A percentile compares a stretch with the other conserved stretches of the same genome.
Conservation (phyloP, 768 basidiomycete species). For the Cystobasidium tubakii region DNA sequence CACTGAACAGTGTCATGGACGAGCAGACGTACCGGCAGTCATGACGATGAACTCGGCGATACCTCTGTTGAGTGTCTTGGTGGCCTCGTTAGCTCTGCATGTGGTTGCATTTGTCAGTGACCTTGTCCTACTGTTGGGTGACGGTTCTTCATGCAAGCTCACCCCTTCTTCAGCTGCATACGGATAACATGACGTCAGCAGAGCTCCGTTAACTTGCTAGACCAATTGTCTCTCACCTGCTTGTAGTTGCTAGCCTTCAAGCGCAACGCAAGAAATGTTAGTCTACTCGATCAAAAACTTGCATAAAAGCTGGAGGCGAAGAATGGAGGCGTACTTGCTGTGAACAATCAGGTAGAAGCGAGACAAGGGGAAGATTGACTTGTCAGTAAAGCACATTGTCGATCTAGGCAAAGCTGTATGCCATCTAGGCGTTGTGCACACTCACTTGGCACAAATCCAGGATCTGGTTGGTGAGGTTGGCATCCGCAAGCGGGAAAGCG, state of each 20-base stretch:
- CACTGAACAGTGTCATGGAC: too few relatives aligned
- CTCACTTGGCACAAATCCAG: constrained; percentile 75
- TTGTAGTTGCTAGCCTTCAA: constrained; percentile 95
- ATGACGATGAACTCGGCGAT: constrained; percentile 96
- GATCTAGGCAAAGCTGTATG: too few relatives aligned
- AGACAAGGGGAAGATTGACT: background rate
- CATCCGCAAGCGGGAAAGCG: constrained; percentile 57
- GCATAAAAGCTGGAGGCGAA: background rate
- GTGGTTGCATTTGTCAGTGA: constrained; percentile 52
- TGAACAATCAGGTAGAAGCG: background rate
- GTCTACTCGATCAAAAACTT: constrained; percentile 7
- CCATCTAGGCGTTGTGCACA: too few relatives aligned
- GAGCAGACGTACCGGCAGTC: constrained; percentile 54
- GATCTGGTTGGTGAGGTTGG: constrained; percentile 88
- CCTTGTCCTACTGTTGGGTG: too few relatives aligned
- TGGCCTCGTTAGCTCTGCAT: constrained; percentile 98
- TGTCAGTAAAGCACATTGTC: too few relatives aligned
- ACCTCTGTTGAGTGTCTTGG: constrained; percentile 87
- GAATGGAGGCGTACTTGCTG: constrained; percentile 9
- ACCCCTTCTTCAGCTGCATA: constrained; percentile 15
- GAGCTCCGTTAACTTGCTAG: too few relatives aligned
- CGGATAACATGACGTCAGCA: background rate
- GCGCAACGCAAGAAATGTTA: constrained; percentile 62
- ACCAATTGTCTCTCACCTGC: constrained; percentile 56
- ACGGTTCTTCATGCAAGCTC: background rate